These are phyloP conservation scores for Trichoderma atroviride DNA, from an alignment of 2,329 filamentous ascomycete genomes.

Conservation along the genomic window DNA sequence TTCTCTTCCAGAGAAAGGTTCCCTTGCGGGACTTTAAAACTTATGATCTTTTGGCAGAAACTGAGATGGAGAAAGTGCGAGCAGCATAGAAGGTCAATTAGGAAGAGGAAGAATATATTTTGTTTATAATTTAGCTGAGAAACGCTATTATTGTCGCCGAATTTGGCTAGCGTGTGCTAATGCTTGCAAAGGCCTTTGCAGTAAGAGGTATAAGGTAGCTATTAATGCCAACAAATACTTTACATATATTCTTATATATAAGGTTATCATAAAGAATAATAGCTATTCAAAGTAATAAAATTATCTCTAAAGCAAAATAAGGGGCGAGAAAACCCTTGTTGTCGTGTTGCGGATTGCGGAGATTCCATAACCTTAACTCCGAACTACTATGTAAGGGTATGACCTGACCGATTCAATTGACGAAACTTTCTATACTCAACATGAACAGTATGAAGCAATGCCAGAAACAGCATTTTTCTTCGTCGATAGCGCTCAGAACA, in stretches of 20 bases:
- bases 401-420: neutral
- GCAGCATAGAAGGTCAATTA: neutral
- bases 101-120: neutral
- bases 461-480: constrained; percentile 25
- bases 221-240: neutral
- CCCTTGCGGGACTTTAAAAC: constrained; percentile 29
- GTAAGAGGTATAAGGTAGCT: neutral
- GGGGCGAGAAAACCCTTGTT: neutral
- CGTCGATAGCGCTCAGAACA: constrained; percentile 26
- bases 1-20: constrained; percentile 34
- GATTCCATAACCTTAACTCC: neutral
- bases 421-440: neutral
- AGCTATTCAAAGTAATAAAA: neutral
- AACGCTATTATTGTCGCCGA: neutral
- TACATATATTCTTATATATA: neutral
- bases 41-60: constrained; percentile 30
- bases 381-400: neutral
- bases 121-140: neutral
- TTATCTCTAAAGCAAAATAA: neutral
- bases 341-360: neutral
- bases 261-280: neutral
- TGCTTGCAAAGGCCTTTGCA: neutral
- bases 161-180: neutral
- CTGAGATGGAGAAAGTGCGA: neutral
- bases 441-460: neutral